Evolutionary conservation across 2,329 filamentous ascomycete species (phyloP).

Genomic region (Diaporthe caulivora): DNA sequence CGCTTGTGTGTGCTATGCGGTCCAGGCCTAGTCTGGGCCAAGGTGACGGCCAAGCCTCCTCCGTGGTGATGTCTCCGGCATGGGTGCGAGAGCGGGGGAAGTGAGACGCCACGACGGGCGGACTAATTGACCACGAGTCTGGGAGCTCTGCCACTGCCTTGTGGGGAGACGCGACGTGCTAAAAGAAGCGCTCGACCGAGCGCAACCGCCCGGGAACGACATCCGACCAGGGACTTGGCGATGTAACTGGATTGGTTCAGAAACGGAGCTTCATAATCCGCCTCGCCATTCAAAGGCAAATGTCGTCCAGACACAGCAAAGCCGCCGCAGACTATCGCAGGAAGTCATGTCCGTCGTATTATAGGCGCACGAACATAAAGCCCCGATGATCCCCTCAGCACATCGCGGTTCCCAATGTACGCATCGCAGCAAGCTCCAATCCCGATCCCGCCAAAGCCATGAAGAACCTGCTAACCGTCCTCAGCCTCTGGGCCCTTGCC

Average conservation of each 20-base stretch:
- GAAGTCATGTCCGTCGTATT: too few relatives aligned
- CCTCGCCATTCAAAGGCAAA: not conserved
- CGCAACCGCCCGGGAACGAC: not conserved
- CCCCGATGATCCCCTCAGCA: not conserved
- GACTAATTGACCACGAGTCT: not conserved
- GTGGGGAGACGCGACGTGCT: not conserved
- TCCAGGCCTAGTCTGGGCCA: not conserved
- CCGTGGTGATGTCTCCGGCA: not conserved
- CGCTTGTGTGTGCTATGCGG: not conserved
- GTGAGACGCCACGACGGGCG: not conserved
- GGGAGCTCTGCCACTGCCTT: not conserved
- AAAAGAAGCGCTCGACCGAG: not conserved
- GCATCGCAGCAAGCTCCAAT: not conserved
- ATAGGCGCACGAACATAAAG: not conserved
- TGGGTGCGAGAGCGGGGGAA: not conserved
- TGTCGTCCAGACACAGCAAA: not conserved
- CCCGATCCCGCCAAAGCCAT: not conserved
- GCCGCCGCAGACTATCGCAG: too few relatives aligned
- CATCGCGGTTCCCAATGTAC: not conserved
- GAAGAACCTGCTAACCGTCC: conserved; percentile 16
- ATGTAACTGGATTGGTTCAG: conserved; percentile 11
- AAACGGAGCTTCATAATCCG: conserved; percentile 18
- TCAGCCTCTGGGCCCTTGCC: conserved; percentile 20
- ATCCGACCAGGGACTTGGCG: conserved; percentile 19
- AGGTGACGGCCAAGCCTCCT: not conserved